A percentile compares a stretch with the other conserved stretches of the same genome.
These are phyloP conservation scores for Agaricus bisporus DNA, from an alignment of 768 basidiomycete species.

Conservation along the genomic window DNA sequence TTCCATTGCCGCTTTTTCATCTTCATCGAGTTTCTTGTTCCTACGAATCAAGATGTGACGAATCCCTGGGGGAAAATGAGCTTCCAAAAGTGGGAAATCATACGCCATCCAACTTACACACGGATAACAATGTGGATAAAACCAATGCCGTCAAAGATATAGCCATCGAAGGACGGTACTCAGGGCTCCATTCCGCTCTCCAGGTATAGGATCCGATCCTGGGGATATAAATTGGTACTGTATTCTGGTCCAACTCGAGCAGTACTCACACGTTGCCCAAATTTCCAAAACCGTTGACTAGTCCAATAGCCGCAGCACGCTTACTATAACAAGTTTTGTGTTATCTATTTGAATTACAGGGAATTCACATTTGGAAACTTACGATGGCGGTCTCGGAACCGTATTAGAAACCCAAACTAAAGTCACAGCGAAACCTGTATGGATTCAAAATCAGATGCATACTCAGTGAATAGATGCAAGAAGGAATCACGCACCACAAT, in stretches of 20 bases:
- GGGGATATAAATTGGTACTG: neutral
- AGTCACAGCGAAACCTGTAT: conserved; percentile 34
- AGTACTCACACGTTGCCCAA: conserved; percentile 44
- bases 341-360: neutral
- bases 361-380: neutral
- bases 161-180: conserved; percentile 53
- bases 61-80: conserved; percentile 23
- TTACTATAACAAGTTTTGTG: too few relatives aligned
- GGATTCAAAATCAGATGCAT: neutral
- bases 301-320: conserved; percentile 46
- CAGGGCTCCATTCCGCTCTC: conserved; percentile 50
- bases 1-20: conserved; percentile 37
- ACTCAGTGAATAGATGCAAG: neutral
- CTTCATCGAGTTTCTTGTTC: conserved; percentile 45
- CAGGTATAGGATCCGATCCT: conserved; percentile 55
- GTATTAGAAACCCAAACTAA: conserved; percentile 56
- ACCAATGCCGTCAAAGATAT: conserved; percentile 34
- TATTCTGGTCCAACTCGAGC: neutral
- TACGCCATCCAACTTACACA: conserved; percentile 17
- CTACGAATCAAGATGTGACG: conserved; percentile 42
- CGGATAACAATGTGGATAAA: conserved; percentile 26
- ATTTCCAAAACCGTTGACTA: conserved; percentile 51
- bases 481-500: neutral
- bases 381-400: conserved; percentile 46
- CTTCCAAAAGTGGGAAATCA: neutral